Conservation (phyloP, 2,329 filamentous ascomycete genomes). For the Neopestalotiopsis sp. region DNA sequence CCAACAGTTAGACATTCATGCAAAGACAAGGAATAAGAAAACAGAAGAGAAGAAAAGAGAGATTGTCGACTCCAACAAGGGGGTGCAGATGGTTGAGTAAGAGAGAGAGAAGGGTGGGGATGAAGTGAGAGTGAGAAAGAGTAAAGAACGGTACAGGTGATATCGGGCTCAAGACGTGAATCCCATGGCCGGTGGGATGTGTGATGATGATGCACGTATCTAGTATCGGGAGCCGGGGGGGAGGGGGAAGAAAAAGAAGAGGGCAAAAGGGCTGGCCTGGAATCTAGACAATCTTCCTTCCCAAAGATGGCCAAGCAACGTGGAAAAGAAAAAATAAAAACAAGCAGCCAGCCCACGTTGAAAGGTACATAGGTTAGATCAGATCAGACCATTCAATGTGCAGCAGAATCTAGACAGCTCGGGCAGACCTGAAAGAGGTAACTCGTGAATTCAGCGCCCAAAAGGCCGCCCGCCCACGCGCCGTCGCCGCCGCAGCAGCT, state of each 20-base stretch:
- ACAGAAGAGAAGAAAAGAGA: background rate
- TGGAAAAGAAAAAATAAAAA: too few relatives aligned
- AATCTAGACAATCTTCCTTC: background rate
- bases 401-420: background rate
- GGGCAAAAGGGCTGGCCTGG: background rate
- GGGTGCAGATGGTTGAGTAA: background rate
- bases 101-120: background rate
- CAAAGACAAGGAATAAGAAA: background rate
- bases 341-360: too few relatives aligned
- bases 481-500: background rate
- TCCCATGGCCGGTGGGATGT: slow-evolving; percentile 2
- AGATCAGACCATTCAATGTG: too few relatives aligned
- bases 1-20: background rate
- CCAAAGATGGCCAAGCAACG: background rate
- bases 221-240: background rate
- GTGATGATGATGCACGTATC: slow-evolving; percentile 1
- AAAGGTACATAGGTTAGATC: too few relatives aligned
- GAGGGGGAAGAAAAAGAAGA: background rate
- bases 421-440: background rate
- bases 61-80: background rate
- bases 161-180: slow-evolving; percentile 4
- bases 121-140: background rate
- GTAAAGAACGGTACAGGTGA: slow-evolving; percentile 1
- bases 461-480: background rate
- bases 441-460: background rate